Conservation (phyloP, 1,139 yeast species). For the Candida neerlandica region DNA sequence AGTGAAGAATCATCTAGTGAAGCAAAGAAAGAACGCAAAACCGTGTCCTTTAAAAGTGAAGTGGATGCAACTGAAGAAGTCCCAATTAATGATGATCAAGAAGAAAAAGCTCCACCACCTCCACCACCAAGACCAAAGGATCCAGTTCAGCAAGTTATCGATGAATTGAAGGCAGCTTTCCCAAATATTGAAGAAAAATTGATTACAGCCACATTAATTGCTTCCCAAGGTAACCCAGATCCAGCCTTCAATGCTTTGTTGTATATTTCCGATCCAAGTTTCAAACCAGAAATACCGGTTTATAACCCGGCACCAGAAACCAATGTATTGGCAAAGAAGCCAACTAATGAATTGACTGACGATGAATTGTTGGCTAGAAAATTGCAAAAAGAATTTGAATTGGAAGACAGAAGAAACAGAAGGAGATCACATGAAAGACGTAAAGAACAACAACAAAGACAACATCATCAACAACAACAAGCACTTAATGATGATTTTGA, state of each 20-base stretch:
- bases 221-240: slow-evolving; percentile 78
- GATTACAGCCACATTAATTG: slow-evolving; percentile 79
- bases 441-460: slow-evolving; percentile 7
- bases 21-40: slow-evolving; percentile 6
- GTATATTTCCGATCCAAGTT: slow-evolving; percentile 76
- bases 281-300: slow-evolving; percentile 61
- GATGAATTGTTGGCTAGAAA: slow-evolving; percentile 86
- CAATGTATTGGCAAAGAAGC: slow-evolving; percentile 19
- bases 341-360: slow-evolving; percentile 32
- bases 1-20: slow-evolving; percentile 7
- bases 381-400: slow-evolving; percentile 71
- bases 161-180: slow-evolving; percentile 75
- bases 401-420: slow-evolving; percentile 42
- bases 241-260: slow-evolving; percentile 88
- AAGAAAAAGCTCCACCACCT: slow-evolving; percentile 56
- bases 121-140: slow-evolving; percentile 71
- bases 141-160: slow-evolving; percentile 54
- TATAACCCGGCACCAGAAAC: slow-evolving; percentile 14
- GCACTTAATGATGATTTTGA: slow-evolving; percentile 39
- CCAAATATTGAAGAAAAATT: slow-evolving; percentile 72
- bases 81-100: slow-evolving; percentile 17
- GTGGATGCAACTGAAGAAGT: slow-evolving; percentile 15
- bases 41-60: slow-evolving; percentile 8
- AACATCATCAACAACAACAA: slow-evolving; percentile 16
- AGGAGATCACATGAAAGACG: slow-evolving; percentile 17